Conservation (phyloP, 345 rosid genomes). For the Brassica cretica region DNA sequence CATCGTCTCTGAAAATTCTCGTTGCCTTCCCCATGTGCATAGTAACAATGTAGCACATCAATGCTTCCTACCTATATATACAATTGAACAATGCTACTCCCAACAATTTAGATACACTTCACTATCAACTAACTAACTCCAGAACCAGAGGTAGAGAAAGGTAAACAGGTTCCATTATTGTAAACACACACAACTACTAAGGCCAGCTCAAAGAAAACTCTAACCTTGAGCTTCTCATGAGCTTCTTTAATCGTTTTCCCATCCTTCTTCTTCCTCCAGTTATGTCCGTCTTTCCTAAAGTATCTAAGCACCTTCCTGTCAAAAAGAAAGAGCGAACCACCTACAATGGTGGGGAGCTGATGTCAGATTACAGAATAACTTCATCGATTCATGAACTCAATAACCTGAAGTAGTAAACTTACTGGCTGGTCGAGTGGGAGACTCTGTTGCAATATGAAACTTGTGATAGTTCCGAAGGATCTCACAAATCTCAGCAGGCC, state of each 20-base stretch:
- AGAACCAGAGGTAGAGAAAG: slow-evolving; percentile 17
- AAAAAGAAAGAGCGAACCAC: slow-evolving; percentile 95
- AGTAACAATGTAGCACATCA: slow-evolving; percentile 92
- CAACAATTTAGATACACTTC: slow-evolving; percentile 13
- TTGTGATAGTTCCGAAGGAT: slow-evolving; percentile 77
- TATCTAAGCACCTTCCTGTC: slow-evolving; percentile 89
- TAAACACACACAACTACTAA: neutral
- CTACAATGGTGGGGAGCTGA: slow-evolving; percentile 42
- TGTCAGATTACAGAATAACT: slow-evolving; percentile 27
- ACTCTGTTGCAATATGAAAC: slow-evolving; percentile 74
- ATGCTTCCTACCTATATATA: slow-evolving; percentile 82
- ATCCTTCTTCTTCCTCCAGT: slow-evolving; percentile 90
- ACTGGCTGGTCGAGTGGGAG: slow-evolving; percentile 80
- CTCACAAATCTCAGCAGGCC: slow-evolving; percentile 95
- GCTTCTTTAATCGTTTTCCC: slow-evolving; percentile 93
- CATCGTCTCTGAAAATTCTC: slow-evolving; percentile 93
- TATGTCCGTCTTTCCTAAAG: slow-evolving; percentile 92
- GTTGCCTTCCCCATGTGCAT: slow-evolving; percentile 94
- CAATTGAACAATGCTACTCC: slow-evolving; percentile 38
- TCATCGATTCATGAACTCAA: neutral
- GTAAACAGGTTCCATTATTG: slow-evolving; percentile 4
- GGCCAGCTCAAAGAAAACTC: neutral
- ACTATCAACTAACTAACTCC: neutral
- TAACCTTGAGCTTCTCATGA: slow-evolving; percentile 84
- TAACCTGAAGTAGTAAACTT: slow-evolving; percentile 34